Conservation (phyloP, 1,284 basidiomycete genomes). For the Cutaneotrichosporon daszewskae region DNA sequence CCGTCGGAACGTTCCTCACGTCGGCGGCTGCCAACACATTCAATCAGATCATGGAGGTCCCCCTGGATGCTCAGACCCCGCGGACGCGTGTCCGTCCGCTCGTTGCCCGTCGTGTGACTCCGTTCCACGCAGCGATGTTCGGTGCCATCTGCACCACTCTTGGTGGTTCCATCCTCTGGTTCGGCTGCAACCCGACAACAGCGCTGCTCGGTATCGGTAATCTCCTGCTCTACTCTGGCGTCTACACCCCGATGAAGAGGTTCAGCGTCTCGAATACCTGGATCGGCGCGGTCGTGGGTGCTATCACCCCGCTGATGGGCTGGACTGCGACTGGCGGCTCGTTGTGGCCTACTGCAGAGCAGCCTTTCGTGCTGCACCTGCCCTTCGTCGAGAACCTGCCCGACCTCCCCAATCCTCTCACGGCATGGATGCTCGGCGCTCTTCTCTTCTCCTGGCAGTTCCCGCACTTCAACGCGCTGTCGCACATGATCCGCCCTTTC, state of each 20-base stretch:
- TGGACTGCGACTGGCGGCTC: slow-evolving; percentile 91
- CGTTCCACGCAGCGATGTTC: slow-evolving; percentile 78
- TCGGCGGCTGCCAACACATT: slow-evolving; percentile 89
- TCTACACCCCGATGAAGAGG: slow-evolving; percentile 94
- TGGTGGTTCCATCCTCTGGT: slow-evolving; percentile 72
- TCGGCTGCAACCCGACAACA: slow-evolving; percentile 82
- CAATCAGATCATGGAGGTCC: slow-evolving; percentile 92
- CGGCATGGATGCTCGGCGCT: slow-evolving; percentile 67
- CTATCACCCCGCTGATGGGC: slow-evolving; percentile 91
- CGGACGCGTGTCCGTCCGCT: slow-evolving; percentile 85
- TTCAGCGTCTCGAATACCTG: slow-evolving; percentile 85
- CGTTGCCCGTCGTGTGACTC: slow-evolving; percentile 74
- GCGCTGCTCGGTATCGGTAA: slow-evolving; percentile 79
- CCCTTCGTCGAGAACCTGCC: slow-evolving; percentile 18
- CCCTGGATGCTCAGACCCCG: slow-evolving; percentile 94
- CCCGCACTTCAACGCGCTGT: slow-evolving; percentile 95
- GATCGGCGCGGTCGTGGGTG: slow-evolving; percentile 90
- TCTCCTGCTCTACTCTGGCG: slow-evolving; percentile 80
- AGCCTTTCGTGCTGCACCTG: slow-evolving; percentile 51
- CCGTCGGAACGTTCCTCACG: slow-evolving; percentile 83
- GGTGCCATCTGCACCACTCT: slow-evolving; percentile 66
- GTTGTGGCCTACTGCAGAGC: slow-evolving; percentile 59
- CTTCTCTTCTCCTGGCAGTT: slow-evolving; percentile 97
- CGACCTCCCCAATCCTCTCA: slow-evolving; percentile 59
- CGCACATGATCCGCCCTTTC: slow-evolving; percentile 75